A percentile compares a stretch with the other conserved stretches of the same genome.
Evolutionary conservation across 768 basidiomycete species (phyloP).

Genomic region (Scleroderma citrinum): DNA sequence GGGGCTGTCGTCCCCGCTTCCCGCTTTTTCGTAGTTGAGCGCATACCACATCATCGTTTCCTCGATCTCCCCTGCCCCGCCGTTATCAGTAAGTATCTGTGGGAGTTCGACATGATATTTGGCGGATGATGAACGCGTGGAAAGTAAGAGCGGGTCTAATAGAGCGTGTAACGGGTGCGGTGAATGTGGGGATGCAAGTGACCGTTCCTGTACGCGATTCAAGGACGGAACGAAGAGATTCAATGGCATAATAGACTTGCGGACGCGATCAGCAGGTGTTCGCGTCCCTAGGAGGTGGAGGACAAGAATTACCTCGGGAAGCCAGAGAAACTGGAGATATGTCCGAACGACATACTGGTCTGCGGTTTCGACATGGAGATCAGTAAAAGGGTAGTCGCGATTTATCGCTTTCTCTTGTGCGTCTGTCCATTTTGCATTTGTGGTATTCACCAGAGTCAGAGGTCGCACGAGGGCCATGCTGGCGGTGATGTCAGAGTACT

Average conservation of each 20-base stretch:
- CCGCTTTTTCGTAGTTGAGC: constrained; percentile 52
- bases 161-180: constrained; percentile 52
- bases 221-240: constrained; percentile 50
- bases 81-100: constrained; percentile 50
- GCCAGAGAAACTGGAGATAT: constrained; percentile 75
- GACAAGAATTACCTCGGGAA: constrained; percentile 54
- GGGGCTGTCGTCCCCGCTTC: constrained; percentile 28
- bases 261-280: neutral
- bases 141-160: constrained; percentile 60
- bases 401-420: constrained; percentile 55
- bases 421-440: constrained; percentile 43
- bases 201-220: constrained; percentile 38
- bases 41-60: constrained; percentile 78
- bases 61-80: constrained; percentile 58
- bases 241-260: constrained; percentile 69
- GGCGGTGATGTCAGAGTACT: neutral
- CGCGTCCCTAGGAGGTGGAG: neutral
- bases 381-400: constrained; percentile 50
- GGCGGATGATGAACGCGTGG: constrained; percentile 43
- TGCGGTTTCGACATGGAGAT: constrained; percentile 37
- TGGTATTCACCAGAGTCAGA: constrained; percentile 15
- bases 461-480: constrained; percentile 4
- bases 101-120: constrained; percentile 67
- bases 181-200: constrained; percentile 24
- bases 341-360: constrained; percentile 57